Evolutionary conservation across 2,329 filamentous ascomycete genomes (phyloP), one percentile per base, ranked within the genome.

Genomic region (Penicillium crustosum): DNA sequence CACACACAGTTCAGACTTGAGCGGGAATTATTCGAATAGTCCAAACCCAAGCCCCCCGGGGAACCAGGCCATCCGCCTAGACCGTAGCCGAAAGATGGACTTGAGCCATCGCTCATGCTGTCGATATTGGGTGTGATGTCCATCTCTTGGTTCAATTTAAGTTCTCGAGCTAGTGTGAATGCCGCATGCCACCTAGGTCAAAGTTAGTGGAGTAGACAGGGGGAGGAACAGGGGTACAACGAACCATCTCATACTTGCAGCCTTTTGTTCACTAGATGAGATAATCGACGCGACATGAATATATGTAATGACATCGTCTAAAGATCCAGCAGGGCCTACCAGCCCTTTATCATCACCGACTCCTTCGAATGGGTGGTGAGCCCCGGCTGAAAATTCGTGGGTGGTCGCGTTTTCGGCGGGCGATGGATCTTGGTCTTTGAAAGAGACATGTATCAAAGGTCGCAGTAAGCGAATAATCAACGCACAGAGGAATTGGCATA

Each of bases 221-320:
- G 33, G 41, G 41, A 27, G 9, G 49, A 23, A 31, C 7, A n/a
- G 23, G 35, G n/a, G 17, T 33, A 31, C 6, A 41, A 64, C 66
- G 12, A 59, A 74, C 93, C 93, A 97, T 62, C 92, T 82, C 68
- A 96, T 81, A 68, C 91, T 96, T n/a, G 92, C 92, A 13, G 91
- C 91, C 73, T 96, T 96, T 76, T 96, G 93, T 73, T 96, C 93
- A 71, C 91, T 96, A 10, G 93, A 91, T 10, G 92, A 96, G 2
- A 96, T 90, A 12, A 96, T 92, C 2, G 91, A 94, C 4, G 92
- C 93, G 27, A 97, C 80, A 73, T 97, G 92, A 61, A 96, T 92
- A 71, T 96, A 97, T 0, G 93, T 96, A 27, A 91, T 87, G 13
- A 96, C 88, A 75, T 96, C 93, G 73, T 97, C 93, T 9, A 96